Conservation (phyloP, 176 grass and related monocot genomes). For the Coix lacrymajobi region DNA sequence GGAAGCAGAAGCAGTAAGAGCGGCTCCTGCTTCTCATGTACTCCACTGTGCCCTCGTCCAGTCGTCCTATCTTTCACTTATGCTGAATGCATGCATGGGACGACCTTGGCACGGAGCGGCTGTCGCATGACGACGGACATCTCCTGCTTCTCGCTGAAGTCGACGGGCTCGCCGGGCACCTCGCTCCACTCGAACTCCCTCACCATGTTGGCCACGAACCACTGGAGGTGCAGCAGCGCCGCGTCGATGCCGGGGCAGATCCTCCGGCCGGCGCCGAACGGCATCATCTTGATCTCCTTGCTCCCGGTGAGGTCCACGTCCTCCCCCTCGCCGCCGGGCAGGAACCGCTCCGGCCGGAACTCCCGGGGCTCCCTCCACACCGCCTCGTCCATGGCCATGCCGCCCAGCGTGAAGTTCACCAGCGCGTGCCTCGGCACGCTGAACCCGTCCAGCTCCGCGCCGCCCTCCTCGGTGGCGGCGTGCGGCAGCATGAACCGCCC, state of each 20-base stretch:
- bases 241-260: constrained; percentile 47
- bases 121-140: constrained; percentile 46
- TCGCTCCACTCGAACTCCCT: constrained; percentile 47
- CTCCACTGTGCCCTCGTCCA: too few species aligned
- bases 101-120: constrained; percentile 30
- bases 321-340: not conserved
- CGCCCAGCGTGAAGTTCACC: not conserved
- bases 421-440: not conserved
- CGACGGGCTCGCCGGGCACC: constrained; percentile 33
- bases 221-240: not conserved
- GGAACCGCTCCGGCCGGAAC: constrained; percentile 32
- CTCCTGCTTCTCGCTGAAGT: constrained; percentile 42
- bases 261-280: constrained; percentile 43
- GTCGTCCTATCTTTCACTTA: too few species aligned
- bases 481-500: not conserved
- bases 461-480: not conserved
- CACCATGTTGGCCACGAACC: constrained; percentile 28
- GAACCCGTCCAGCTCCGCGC: not conserved
- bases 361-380: constrained; percentile 8
- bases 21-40: too few species aligned
- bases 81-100: too few species aligned
- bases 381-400: not conserved
- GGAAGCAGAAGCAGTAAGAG: too few species aligned
- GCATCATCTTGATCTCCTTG: constrained; percentile 63
- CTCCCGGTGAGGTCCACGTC: constrained; percentile 37